Percentiles rank a stretch among this genome's conserved stretches.
Conservation (phyloP, 2,329 filamentous ascomycete species). For the Hymenoscyphus linearis region DNA sequence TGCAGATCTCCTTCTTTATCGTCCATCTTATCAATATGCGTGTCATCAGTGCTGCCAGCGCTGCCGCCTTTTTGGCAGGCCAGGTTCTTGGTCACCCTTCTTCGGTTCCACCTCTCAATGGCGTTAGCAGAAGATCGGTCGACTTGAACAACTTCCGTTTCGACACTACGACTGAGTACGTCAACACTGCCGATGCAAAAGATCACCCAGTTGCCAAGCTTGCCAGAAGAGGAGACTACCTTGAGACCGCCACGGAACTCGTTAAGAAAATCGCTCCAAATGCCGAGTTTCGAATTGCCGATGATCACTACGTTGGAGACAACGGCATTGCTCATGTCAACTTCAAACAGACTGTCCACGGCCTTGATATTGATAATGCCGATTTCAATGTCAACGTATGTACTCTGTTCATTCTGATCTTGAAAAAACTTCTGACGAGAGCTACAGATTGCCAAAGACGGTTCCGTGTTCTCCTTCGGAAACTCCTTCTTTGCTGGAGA, state of each 20-base stretch:
- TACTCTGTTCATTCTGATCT: neutral
- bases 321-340: conserved; percentile 54
- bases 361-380: conserved; percentile 54
- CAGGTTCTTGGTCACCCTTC: conserved; percentile 7
- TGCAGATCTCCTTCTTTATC: neutral
- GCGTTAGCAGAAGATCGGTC: conserved; percentile 34
- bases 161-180: conserved; percentile 14
- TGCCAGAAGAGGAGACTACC: conserved; percentile 30
- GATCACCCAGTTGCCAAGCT: neutral
- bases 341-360: conserved; percentile 54
- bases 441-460: conserved; percentile 43
- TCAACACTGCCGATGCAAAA: conserved; percentile 6
- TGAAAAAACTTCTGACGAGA: conserved; percentile 30
- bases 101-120: neutral
- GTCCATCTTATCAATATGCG: conserved; percentile 8
- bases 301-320: conserved; percentile 48
- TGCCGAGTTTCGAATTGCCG: conserved; percentile 44
- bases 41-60: conserved; percentile 1
- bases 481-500: conserved; percentile 44
- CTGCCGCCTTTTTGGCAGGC: conserved; percentile 5
- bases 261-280: conserved; percentile 37
- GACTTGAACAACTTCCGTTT: conserved; percentile 17
- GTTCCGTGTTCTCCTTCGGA: conserved; percentile 52
- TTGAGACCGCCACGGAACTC: conserved; percentile 41
- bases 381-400: conserved; percentile 21